Conservation (phyloP, 352 stramenopile species). For the Salisapilia sapeloensis region DNA sequence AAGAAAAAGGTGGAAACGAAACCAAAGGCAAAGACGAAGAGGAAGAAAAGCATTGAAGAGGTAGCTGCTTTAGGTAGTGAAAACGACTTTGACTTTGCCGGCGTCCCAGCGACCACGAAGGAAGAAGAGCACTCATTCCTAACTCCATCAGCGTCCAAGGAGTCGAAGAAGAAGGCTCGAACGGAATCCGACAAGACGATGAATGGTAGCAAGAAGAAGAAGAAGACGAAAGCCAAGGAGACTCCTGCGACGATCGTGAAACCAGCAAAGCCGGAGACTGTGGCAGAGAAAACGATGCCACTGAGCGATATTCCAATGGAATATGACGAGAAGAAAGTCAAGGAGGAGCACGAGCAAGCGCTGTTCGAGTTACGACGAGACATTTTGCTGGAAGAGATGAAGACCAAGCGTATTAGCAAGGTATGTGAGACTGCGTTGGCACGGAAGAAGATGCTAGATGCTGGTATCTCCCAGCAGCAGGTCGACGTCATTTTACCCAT, state of each 20-base stretch:
- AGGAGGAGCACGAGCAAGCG: slow-evolving; percentile 23
- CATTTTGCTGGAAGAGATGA: slow-evolving; percentile 39
- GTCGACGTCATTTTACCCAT: slow-evolving; percentile 20
- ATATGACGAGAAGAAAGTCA: too few relatives aligned
- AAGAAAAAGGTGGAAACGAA: too few relatives aligned
- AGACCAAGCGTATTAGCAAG: slow-evolving; percentile 28
- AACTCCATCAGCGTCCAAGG: too few relatives aligned
- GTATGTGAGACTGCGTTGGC: too few relatives aligned
- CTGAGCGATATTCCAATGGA: slow-evolving; percentile 4
- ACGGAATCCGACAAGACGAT: slow-evolving; percentile 1
- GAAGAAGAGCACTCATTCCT: too few relatives aligned
- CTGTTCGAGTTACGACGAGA: slow-evolving; percentile 31
- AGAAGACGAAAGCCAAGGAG: slow-evolving; percentile 4
- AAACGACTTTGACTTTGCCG: too few relatives aligned
- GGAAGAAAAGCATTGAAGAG: too few relatives aligned
- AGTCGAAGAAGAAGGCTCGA: neutral
- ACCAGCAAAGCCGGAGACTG: slow-evolving; percentile 1
- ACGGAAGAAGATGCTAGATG: too few relatives aligned
- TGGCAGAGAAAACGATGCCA: slow-evolving; percentile 1
- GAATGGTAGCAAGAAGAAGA: neutral
- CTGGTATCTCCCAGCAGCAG: slow-evolving; percentile 16
- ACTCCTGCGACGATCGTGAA: slow-evolving; percentile 1
- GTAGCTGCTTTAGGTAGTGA: too few relatives aligned
- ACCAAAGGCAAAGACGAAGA: too few relatives aligned
- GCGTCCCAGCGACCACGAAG: too few relatives aligned